phyloP scores from a whole-genome alignment of 2,329 filamentous ascomycete species.

The Pseudocercospora macadamiae region DNA sequence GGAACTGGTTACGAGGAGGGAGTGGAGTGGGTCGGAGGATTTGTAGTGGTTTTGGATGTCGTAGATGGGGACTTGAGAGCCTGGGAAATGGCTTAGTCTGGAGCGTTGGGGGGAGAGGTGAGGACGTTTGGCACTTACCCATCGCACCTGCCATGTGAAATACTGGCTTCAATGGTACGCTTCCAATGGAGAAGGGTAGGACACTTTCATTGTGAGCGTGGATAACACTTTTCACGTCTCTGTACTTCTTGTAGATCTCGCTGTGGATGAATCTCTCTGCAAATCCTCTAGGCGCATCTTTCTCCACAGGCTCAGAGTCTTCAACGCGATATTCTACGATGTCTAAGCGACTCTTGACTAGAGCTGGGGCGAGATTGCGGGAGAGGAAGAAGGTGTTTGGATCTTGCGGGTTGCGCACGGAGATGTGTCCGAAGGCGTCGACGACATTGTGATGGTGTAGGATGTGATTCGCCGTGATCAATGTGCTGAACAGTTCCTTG shows the following conservation, averaged over 20 bases:
- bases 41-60: conserved; percentile 40
- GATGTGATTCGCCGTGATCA: conserved; percentile 43
- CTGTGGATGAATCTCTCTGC: conserved; percentile 50
- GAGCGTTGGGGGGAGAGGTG: not conserved
- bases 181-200: conserved; percentile 47
- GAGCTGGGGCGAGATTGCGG: conserved; percentile 47
- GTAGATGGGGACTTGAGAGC: conserved; percentile 37
- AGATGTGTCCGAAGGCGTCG: conserved; percentile 42
- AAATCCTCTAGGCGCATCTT: conserved; percentile 37
- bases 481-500: conserved; percentile 35
- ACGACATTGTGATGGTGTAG: conserved; percentile 38
- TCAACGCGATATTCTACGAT: conserved; percentile 50
- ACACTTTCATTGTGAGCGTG: conserved; percentile 49
- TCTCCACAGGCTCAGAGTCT: conserved; percentile 40
- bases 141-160: conserved; percentile 49
- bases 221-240: conserved; percentile 47
- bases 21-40: conserved; percentile 32
- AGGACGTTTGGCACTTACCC: not conserved
- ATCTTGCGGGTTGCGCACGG: conserved; percentile 41
- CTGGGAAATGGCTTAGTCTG: conserved; percentile 5
- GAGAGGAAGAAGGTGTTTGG: conserved; percentile 50
- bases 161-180: conserved; percentile 47
- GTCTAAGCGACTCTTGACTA: conserved; percentile 46
- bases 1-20: conserved; percentile 39
- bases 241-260: conserved; percentile 50